These are phyloP conservation scores for Penicillium sclerotigenum DNA, from an alignment of 2,329 filamentous ascomycete species.

Conservation along the genomic window DNA sequence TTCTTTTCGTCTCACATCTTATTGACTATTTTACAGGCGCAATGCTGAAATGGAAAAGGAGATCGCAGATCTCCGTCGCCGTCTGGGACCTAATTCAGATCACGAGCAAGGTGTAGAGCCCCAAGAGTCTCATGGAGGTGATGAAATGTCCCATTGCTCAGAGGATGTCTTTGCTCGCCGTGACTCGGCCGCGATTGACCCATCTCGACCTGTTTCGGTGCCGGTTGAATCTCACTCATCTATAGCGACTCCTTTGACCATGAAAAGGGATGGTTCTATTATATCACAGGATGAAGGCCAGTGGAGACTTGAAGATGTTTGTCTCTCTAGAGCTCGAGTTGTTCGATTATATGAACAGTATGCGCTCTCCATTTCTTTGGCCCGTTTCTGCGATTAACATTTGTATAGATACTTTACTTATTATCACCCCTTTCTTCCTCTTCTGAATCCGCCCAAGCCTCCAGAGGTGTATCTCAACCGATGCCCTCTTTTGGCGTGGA, in stretches of 20 bases:
- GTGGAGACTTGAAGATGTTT: conserved; percentile 51
- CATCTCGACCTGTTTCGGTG: conserved; percentile 31
- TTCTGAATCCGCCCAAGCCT: conserved; percentile 54
- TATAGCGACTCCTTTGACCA: conserved; percentile 33
- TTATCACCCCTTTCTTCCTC: conserved; percentile 62
- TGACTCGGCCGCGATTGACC: conserved; percentile 29
- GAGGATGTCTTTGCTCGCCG: conserved; percentile 35
- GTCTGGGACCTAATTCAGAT: conserved; percentile 38
- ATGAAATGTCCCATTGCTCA: conserved; percentile 35
- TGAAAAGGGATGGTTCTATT: conserved; percentile 34
- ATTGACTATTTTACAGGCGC: conserved; percentile 43
- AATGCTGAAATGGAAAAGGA: conserved; percentile 62
- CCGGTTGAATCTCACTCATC: conserved; percentile 34
- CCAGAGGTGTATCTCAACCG: conserved; percentile 57
- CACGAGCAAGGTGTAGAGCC: conserved; percentile 24
- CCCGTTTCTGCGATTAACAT: conserved; percentile 28
- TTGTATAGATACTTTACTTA: conserved; percentile 56
- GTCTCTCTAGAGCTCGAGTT: conserved; percentile 38
- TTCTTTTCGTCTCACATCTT: conserved; percentile 1
- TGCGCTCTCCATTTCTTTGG: not conserved
- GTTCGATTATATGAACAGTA: conserved; percentile 46
- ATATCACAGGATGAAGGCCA: conserved; percentile 40
- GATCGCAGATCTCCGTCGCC: conserved; percentile 48
- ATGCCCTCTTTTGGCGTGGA: conserved; percentile 62
- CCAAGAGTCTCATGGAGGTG: conserved; percentile 28